These are phyloP conservation scores for Vaccinium myrtillus DNA, from an alignment of 148 eudicot genomes.

Conservation along the genomic window DNA sequence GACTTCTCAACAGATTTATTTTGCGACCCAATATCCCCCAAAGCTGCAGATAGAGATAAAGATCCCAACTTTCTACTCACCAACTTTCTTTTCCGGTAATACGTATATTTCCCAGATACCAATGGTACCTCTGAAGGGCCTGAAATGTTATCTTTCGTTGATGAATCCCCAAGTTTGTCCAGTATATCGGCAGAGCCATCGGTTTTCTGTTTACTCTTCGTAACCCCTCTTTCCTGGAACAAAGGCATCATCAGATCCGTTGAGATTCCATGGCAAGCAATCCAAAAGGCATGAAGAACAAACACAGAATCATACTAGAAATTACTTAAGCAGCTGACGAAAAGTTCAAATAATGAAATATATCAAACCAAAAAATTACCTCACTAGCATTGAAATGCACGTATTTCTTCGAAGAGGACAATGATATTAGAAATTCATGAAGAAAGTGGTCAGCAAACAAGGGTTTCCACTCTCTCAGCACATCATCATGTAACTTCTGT, in stretches of 20 bases:
- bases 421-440: slow-evolving; percentile 27
- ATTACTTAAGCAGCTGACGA: neutral
- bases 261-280: neutral
- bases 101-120: slow-evolving; percentile 45
- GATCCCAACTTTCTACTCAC: slow-evolving; percentile 39
- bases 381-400: slow-evolving; percentile 22
- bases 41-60: slow-evolving; percentile 40
- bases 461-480: slow-evolving; percentile 58
- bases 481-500: slow-evolving; percentile 66
- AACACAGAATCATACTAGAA: neutral
- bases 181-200: slow-evolving; percentile 21
- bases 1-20: slow-evolving; percentile 33
- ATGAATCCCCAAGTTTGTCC: slow-evolving; percentile 39
- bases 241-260: slow-evolving; percentile 12
- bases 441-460: slow-evolving; percentile 40
- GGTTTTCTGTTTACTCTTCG: slow-evolving; percentile 25
- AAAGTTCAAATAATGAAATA: neutral
- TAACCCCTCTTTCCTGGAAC: slow-evolving; percentile 39
- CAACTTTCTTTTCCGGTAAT: slow-evolving; percentile 61
- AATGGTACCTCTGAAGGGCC: slow-evolving; percentile 42
- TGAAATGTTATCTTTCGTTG: slow-evolving; percentile 31
- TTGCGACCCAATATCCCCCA: slow-evolving; percentile 26
- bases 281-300: neutral
- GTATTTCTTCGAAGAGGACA: slow-evolving; percentile 24
- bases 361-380: slow-evolving; percentile 31